These are phyloP conservation scores for Vitellaria paradoxa DNA, from an alignment of 179 eudicot species.

Conservation along the genomic window DNA sequence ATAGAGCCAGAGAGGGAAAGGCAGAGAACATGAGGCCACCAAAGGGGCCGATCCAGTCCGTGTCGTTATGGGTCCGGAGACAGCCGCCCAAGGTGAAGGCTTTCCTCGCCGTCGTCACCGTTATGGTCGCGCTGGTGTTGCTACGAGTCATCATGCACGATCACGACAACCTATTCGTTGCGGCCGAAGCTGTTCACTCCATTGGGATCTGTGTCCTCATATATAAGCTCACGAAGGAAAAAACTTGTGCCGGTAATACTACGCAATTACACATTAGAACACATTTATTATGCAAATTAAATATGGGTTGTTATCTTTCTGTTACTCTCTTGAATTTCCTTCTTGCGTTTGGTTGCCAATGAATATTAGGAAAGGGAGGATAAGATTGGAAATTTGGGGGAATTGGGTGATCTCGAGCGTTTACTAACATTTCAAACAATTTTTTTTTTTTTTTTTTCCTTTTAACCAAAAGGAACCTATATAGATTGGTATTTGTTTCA, in stretches of 20 bases:
- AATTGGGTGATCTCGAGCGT: not conserved
- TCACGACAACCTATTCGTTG: conserved; percentile 74
- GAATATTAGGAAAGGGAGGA: not conserved
- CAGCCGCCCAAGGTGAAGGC: conserved; percentile 75
- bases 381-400: not conserved
- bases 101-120: conserved; percentile 54
- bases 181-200: conserved; percentile 75
- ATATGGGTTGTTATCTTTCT: too few relatives aligned
- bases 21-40: conserved; percentile 19
- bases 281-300: too few relatives aligned
- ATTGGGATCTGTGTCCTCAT: conserved; percentile 66
- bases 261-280: too few relatives aligned
- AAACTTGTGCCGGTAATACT: conserved; percentile 71
- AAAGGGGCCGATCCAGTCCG: conserved; percentile 39
- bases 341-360: not conserved
- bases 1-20: not conserved
- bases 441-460: too few relatives aligned
- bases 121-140: conserved; percentile 56
- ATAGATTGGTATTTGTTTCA: too few relatives aligned
- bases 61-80: conserved; percentile 42
- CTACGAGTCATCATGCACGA: conserved; percentile 60
- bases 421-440: too few relatives aligned
- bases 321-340: not conserved
- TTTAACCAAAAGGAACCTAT: too few relatives aligned
- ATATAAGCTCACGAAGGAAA: conserved; percentile 69